Conservation (phyloP, 257 asterid genomes). For the Avicennia marina region DNA sequence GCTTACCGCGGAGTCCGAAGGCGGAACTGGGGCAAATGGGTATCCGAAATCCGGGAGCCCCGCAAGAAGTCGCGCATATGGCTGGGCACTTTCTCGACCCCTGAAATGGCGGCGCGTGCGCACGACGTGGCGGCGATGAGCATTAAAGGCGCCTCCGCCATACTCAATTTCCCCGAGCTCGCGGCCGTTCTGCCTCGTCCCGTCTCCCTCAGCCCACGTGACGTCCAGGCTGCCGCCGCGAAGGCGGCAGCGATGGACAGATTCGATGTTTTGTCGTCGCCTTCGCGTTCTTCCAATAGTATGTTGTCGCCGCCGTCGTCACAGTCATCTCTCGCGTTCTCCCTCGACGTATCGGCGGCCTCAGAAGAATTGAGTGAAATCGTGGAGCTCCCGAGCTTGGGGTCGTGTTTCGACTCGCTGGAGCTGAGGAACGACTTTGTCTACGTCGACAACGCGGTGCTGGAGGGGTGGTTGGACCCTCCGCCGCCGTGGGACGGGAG, state of each 20-base stretch:
- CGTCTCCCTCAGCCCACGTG: slow-evolving; percentile 57
- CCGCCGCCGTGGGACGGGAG: slow-evolving; percentile 38
- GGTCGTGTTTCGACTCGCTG: slow-evolving; percentile 30
- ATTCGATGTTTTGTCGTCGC: slow-evolving; percentile 22
- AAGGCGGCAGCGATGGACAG: slow-evolving; percentile 84
- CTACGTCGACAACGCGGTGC: slow-evolving; percentile 28
- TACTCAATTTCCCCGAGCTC: slow-evolving; percentile 64
- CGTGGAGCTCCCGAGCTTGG: slow-evolving; percentile 69
- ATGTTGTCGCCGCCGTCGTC: slow-evolving; percentile 28
- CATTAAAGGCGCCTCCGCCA: slow-evolving; percentile 70
- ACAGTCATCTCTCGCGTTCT: slow-evolving; percentile 33
- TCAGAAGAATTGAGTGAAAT: slow-evolving; percentile 66
- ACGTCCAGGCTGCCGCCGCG: slow-evolving; percentile 77
- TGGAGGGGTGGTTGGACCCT: slow-evolving; percentile 55
- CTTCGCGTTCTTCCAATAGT: slow-evolving; percentile 26
- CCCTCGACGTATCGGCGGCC: slow-evolving; percentile 28
- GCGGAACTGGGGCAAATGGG: slow-evolving; percentile 95
- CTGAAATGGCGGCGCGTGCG: slow-evolving; percentile 93
- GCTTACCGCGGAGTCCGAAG: slow-evolving; percentile 73
- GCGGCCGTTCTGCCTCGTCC: slow-evolving; percentile 60
- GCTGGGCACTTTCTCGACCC: slow-evolving; percentile 73
- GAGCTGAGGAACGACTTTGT: slow-evolving; percentile 45
- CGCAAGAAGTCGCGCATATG: slow-evolving; percentile 80
- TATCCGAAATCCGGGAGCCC: slow-evolving; percentile 78
- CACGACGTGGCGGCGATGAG: slow-evolving; percentile 83